phyloP scores from a whole-genome alignment of 139 green algal genomes.

The Tetradesmus obliquus region DNA sequence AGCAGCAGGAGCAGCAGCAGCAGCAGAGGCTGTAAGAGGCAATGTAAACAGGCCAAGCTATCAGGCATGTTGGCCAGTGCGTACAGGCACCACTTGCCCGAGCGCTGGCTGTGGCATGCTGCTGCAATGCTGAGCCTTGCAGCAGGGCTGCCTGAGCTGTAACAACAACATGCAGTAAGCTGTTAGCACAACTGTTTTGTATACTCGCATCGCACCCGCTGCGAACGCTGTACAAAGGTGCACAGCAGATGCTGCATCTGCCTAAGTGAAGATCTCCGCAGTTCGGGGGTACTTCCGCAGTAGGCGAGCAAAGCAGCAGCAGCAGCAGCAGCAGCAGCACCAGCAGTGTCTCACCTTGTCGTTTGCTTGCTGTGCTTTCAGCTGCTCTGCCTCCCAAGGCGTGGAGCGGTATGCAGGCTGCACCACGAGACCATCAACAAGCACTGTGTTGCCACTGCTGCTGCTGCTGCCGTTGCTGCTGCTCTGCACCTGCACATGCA shows the following conservation, averaged over 20 bases:
- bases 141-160: background rate
- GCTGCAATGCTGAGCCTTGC: background rate
- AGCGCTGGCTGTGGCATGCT: background rate
- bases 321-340: background rate
- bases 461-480: background rate
- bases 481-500: background rate
- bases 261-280: too few relatives aligned
- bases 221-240: too few relatives aligned
- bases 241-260: too few relatives aligned
- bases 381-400: slow-evolving; percentile 58
- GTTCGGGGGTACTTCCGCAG: too few relatives aligned
- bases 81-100: background rate
- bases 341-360: background rate
- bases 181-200: too few relatives aligned
- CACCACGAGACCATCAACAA: slow-evolving; percentile 55
- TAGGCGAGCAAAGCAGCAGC: background rate
- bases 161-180: too few relatives aligned
- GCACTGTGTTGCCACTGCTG: background rate
- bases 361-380: background rate
- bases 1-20: background rate
- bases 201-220: too few relatives aligned
- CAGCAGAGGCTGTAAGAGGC: background rate
- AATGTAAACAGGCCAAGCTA: background rate
- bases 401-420: slow-evolving; percentile 56
- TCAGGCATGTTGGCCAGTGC: background rate